Percentiles rank a stretch among this genome's conserved stretches.
Evolutionary conservation across 2,329 filamentous ascomycete species (phyloP).

Genomic region (Juglanconis sp.): DNA sequence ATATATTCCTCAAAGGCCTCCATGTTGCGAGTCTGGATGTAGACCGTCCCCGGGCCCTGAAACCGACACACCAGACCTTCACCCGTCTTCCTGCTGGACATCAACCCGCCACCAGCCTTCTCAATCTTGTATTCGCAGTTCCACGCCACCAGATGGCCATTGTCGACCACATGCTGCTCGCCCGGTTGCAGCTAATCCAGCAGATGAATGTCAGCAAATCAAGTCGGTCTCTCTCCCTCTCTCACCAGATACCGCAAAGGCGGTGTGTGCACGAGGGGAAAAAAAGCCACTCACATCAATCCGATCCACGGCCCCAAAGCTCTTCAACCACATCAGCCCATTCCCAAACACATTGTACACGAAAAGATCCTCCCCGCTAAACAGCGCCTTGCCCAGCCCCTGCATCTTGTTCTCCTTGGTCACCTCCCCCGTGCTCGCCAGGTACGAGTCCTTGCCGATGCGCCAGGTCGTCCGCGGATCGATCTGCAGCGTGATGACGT

Average conservation of each 20-base stretch:
- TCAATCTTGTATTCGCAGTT: conserved; percentile 23
- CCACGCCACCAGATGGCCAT: conserved; percentile 24
- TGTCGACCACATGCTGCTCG: conserved; percentile 23
- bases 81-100: conserved; percentile 20
- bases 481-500: conserved; percentile 21
- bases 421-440: conserved; percentile 21
- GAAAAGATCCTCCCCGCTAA: conserved; percentile 23
- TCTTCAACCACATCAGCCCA: conserved; percentile 22
- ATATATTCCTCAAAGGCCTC: conserved; percentile 16
- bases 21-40: conserved; percentile 20
- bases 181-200: conserved; percentile 19
- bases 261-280: background rate
- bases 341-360: conserved; percentile 19
- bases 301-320: conserved; percentile 23
- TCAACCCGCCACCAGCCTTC: conserved; percentile 21
- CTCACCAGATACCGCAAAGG: no score
- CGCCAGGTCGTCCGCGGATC: conserved; percentile 18
- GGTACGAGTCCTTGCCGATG: conserved; percentile 21
- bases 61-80: conserved; percentile 23
- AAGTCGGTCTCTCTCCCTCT: no score
- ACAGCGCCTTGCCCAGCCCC: conserved; percentile 21
- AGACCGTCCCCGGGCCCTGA: conserved; percentile 20
- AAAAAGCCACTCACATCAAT: conserved; percentile 18
- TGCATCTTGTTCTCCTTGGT: conserved; percentile 20
- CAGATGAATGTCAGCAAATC: background rate